These are phyloP conservation scores for Dianthus caryophyllus DNA, from an alignment of 148 eudicot genomes.

Conservation along the genomic window DNA sequence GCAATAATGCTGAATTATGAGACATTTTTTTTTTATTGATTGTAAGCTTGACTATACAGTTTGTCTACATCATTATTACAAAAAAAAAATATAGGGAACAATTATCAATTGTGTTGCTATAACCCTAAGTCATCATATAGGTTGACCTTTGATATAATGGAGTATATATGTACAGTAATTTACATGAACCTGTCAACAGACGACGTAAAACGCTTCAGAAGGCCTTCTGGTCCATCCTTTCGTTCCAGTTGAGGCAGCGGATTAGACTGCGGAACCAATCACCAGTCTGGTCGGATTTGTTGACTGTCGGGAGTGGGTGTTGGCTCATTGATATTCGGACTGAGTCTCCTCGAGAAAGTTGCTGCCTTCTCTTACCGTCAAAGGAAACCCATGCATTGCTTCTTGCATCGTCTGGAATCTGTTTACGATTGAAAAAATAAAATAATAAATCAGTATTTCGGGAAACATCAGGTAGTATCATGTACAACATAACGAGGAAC, in stretches of 20 bases:
- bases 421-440: too few species aligned
- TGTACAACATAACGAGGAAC: too few species aligned
- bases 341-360: constrained; percentile 91
- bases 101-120: constrained; percentile 13
- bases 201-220: constrained; percentile 35
- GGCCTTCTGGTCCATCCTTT: constrained; percentile 93
- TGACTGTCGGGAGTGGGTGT: constrained; percentile 95
- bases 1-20: neutral
- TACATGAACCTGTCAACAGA: constrained; percentile 29
- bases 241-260: constrained; percentile 97
- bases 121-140: constrained; percentile 22
- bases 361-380: constrained; percentile 99
- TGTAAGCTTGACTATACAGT: neutral
- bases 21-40: neutral
- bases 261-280: constrained; percentile 98
- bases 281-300: constrained; percentile 90
- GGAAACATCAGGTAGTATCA: too few species aligned
- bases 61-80: constrained; percentile 14
- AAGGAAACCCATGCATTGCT: constrained; percentile 99
- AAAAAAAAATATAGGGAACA: neutral
- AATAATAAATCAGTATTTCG: too few species aligned
- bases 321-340: constrained; percentile 85
- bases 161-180: constrained; percentile 37
- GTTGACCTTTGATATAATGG: constrained; percentile 11
- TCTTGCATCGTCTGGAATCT: constrained; percentile 97